phyloP scores from a whole-genome alignment of 495 filamentous ascomycete genomes.

The Chaetomium cochliodes region DNA sequence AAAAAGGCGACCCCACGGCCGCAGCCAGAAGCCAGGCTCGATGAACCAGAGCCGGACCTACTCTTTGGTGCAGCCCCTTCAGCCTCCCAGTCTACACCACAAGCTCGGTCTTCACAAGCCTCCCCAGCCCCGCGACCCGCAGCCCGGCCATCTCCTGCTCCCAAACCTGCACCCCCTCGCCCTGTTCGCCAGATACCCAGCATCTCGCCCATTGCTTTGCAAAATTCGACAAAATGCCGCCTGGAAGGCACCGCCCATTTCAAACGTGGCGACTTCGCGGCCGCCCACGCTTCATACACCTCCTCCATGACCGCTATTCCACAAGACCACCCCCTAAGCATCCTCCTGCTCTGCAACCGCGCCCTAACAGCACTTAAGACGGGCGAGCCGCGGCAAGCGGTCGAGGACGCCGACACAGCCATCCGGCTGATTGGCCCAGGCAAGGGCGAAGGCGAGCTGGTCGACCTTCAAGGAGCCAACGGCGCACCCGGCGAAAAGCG shows the following conservation, averaged over 20 bases:
- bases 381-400: slow-evolving; percentile 80
- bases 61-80: slow-evolving; percentile 49
- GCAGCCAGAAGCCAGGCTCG: slow-evolving; percentile 37
- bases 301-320: slow-evolving; percentile 73
- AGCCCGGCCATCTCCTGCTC: slow-evolving; percentile 41
- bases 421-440: slow-evolving; percentile 76
- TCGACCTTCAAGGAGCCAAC: slow-evolving; percentile 57
- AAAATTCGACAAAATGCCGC: slow-evolving; percentile 71
- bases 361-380: slow-evolving; percentile 85
- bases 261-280: slow-evolving; percentile 88
- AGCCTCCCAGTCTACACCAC: slow-evolving; percentile 27
- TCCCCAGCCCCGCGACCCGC: slow-evolving; percentile 37
- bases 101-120: slow-evolving; percentile 33
- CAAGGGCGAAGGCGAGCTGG: slow-evolving; percentile 73
- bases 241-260: slow-evolving; percentile 80
- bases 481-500: slow-evolving; percentile 61
- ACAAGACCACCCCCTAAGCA: slow-evolving; percentile 75
- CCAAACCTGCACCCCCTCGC: slow-evolving; percentile 36
- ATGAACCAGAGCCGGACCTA: slow-evolving; percentile 57
- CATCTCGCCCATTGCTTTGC: slow-evolving; percentile 64
- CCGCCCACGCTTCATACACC: slow-evolving; percentile 79
- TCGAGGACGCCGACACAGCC: slow-evolving; percentile 77
- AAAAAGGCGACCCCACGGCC: slow-evolving; percentile 60
- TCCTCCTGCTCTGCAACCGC: slow-evolving; percentile 86
- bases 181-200: slow-evolving; percentile 64